Percentiles rank a stretch among this genome's conserved stretches.
Evolutionary conservation across 2,329 filamentous ascomycete species (phyloP).

Genomic region (Xylariaceae sp.): DNA sequence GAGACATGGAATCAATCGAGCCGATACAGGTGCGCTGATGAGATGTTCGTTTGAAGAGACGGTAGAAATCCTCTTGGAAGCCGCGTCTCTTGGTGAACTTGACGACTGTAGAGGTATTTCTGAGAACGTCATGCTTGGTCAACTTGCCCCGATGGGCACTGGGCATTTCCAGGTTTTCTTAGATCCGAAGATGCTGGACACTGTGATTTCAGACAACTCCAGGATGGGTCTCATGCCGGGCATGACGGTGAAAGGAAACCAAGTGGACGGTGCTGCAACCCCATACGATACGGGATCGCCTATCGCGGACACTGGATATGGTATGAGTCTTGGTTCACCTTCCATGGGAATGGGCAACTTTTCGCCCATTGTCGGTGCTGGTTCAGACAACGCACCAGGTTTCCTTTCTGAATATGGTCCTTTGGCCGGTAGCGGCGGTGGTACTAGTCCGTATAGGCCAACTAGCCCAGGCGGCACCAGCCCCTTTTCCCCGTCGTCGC

Average conservation of each 20-base stretch:
- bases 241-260: constrained; percentile 69
- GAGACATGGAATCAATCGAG: constrained; percentile 96
- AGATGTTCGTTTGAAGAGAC: constrained; percentile 99
- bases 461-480: constrained; percentile 69
- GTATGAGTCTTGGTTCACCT: constrained; percentile 58
- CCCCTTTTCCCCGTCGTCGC: constrained; percentile 67
- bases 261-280: constrained; percentile 79
- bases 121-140: constrained; percentile 97
- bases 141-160: constrained; percentile 94
- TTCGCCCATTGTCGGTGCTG: constrained; percentile 72
- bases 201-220: constrained; percentile 88
- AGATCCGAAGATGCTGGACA: constrained; percentile 93
- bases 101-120: constrained; percentile 98
- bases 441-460: constrained; percentile 62
- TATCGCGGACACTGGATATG: constrained; percentile 65
- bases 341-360: constrained; percentile 55
- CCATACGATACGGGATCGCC: constrained; percentile 89
- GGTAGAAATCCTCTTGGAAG: constrained; percentile 95
- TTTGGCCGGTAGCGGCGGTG: constrained; percentile 41
- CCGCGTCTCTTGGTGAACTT: constrained; percentile 87
- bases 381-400: constrained; percentile 65
- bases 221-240: constrained; percentile 77
- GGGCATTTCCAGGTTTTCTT: constrained; percentile 92
- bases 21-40: constrained; percentile 97
- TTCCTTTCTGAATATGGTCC: constrained; percentile 60